Base-by-base conservation (phyloP, 371 early-diverging fungal genomes). In the Rhizopus microsporus region DNA sequence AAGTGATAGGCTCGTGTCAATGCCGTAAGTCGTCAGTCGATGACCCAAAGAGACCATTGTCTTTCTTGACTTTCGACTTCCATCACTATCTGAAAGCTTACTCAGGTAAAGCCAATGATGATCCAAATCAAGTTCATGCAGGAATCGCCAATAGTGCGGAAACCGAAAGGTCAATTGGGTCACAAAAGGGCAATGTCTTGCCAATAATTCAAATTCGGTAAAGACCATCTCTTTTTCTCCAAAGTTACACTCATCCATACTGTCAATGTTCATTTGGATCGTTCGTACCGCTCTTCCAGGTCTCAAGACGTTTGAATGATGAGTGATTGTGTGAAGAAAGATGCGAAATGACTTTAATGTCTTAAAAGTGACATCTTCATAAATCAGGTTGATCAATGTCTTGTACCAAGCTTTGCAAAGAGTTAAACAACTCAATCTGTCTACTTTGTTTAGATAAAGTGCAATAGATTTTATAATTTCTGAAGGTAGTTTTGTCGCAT, bases 131-230 rank as follows among this genome's bases (percentile, higher is more conserved):
- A 63, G 32, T 12, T 48, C 17, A 17, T 38, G 17, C 31, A 63
- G n/a, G 34, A 31, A 58, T 9, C 29, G 8, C 63, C 63, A 63
- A 16, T 48, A 63, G 0, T 35, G 10, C 10, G 12, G 34, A 7
- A 40, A 34, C 1, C 15, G 15, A 17, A 63, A 63, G 10, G 39
- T 31, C 8, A 63, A 38, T 13, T 57, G 54, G 6, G 16, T 34
- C n/a, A 57, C 31, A 35, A 53, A 31, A 4, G 35, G 40, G 37
- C 63, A 63, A 7, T 63, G 43, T 0, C 49, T 52, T 7, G 63
- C 48, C 0, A 63, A 17, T 5, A 63, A 39, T 35, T 63, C 63
- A 15, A 63, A 63, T 44, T 63, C 63, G 23, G 63, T 63, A 48
- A 58, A 63, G 10, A 33, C 43, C 30, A 63, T 35, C 8, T 29